Conservation (phyloP, 176 grass and related monocot genomes). For the Eragrostis curvula region DNA sequence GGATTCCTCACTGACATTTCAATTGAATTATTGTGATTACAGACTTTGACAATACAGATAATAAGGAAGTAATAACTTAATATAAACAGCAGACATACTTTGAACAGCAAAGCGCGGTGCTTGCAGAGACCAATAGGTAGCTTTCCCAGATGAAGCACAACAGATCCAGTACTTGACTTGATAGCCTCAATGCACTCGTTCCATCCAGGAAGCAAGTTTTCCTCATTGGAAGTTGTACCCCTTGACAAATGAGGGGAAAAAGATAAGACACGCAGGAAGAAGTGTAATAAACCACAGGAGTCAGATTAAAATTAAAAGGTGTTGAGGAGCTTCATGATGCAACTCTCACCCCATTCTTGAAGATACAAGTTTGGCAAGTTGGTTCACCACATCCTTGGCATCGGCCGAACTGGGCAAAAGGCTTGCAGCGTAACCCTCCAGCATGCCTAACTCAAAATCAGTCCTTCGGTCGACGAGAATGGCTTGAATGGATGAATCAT, state of each 20-base stretch:
- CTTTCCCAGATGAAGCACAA: constrained; percentile 79
- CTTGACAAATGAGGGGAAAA: constrained; percentile 21
- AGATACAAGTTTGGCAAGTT: constrained; percentile 87
- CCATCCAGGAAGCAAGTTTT: constrained; percentile 71
- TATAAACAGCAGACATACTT: constrained; percentile 53
- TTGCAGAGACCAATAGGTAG: constrained; percentile 87
- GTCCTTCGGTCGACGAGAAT: constrained; percentile 68
- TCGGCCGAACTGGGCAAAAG: constrained; percentile 59
- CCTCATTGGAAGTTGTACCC: constrained; percentile 69
- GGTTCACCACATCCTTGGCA: constrained; percentile 71
- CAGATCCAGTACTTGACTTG: constrained; percentile 68
- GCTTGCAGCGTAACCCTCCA: constrained; percentile 59
- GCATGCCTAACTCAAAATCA: constrained; percentile 74
- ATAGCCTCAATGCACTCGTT: constrained; percentile 67
- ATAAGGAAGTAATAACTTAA: constrained; percentile 5
- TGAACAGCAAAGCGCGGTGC: constrained; percentile 91
- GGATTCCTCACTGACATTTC: background rate
- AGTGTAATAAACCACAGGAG: background rate
- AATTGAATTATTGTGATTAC: constrained; percentile 1
- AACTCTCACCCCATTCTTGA: constrained; percentile 76
- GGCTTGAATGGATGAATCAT: constrained; percentile 73
- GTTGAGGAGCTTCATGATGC: constrained; percentile 2
- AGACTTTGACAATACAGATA: constrained; percentile 33
- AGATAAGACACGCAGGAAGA: background rate
- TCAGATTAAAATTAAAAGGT: background rate